Conservation (phyloP, 192 early-diverging fungal species). For the Pilobolus umbonatus region DNA sequence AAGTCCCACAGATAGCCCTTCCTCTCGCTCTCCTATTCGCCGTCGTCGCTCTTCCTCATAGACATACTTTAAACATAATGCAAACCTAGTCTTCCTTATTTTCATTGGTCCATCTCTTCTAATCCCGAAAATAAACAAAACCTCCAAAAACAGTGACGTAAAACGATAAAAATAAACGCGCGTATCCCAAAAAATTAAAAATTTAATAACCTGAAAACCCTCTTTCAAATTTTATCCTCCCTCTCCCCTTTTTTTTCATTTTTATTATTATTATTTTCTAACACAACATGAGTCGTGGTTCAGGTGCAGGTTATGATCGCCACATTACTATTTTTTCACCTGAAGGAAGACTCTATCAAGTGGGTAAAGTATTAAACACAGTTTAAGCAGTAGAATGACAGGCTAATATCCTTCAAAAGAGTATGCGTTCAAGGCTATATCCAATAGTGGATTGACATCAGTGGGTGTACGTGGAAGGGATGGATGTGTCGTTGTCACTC, state of each 20-base stretch:
- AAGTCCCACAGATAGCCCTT: too few species aligned
- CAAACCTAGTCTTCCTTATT: too few species aligned
- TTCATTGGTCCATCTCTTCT: too few species aligned
- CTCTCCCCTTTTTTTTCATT: not conserved
- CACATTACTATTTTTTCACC: constrained; percentile 99
- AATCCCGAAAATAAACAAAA: too few species aligned
- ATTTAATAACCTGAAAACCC: too few species aligned
- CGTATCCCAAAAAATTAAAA: too few species aligned
- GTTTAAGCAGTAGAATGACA: not conserved
- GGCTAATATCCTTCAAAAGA: constrained; percentile 49
- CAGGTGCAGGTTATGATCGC: constrained; percentile 87
- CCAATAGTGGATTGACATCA: constrained; percentile 92
- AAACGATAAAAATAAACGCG: too few species aligned
- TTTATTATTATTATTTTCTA: not conserved
- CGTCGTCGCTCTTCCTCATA: too few species aligned
- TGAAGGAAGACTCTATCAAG: constrained; percentile 99
- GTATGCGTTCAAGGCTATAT: constrained; percentile 99
- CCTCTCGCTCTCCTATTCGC: too few species aligned
- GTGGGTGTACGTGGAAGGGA: constrained; percentile 96
- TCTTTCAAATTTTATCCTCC: too few species aligned
- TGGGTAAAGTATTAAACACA: constrained; percentile 62
- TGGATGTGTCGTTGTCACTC: constrained; percentile 90
- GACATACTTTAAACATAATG: too few species aligned
- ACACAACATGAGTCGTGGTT: constrained; percentile 33
- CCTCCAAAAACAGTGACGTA: too few species aligned